phyloP scores from a whole-genome alignment of 345 rosid genomes.

The Luvunga scandens region DNA sequence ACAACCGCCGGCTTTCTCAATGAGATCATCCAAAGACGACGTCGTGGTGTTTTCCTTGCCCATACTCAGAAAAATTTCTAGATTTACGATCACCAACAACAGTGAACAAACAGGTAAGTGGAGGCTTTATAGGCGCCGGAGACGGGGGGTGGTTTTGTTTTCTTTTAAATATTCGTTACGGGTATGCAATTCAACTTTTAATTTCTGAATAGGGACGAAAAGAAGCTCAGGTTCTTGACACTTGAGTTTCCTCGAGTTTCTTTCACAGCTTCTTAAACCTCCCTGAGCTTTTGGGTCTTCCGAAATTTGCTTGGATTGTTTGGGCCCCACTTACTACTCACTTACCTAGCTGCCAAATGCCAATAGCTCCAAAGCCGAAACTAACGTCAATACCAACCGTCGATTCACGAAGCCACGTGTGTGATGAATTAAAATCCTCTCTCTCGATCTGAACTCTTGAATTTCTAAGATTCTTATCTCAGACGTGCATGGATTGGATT shows the following conservation, averaged over 20 bases:
- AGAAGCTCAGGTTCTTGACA: not conserved
- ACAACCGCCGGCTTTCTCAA: slow-evolving; percentile 77
- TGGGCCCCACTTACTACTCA: not conserved
- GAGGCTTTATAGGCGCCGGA: not conserved
- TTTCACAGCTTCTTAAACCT: not conserved
- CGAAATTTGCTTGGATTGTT: not conserved
- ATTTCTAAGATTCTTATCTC: too few species aligned
- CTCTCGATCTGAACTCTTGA: too few species aligned
- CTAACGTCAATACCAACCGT: not conserved
- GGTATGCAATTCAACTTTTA: too few species aligned
- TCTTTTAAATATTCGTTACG: not conserved
- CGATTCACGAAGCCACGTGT: too few species aligned
- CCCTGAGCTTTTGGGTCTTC: too few species aligned
- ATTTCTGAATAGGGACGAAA: not conserved
- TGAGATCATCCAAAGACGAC: slow-evolving; percentile 59
- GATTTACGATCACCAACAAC: not conserved
- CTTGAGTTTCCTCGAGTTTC: too few species aligned
- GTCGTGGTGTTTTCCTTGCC: not conserved
- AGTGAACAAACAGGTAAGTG: not conserved
- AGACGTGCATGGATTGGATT: too few species aligned
- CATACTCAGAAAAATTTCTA: not conserved
- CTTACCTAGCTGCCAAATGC: not conserved
- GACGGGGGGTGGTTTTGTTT: not conserved
- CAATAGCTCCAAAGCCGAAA: not conserved
- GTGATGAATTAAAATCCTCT: too few species aligned